These are phyloP conservation scores for Ramalina peruviana DNA, from an alignment of 495 filamentous ascomycete genomes.

Conservation along the genomic window DNA sequence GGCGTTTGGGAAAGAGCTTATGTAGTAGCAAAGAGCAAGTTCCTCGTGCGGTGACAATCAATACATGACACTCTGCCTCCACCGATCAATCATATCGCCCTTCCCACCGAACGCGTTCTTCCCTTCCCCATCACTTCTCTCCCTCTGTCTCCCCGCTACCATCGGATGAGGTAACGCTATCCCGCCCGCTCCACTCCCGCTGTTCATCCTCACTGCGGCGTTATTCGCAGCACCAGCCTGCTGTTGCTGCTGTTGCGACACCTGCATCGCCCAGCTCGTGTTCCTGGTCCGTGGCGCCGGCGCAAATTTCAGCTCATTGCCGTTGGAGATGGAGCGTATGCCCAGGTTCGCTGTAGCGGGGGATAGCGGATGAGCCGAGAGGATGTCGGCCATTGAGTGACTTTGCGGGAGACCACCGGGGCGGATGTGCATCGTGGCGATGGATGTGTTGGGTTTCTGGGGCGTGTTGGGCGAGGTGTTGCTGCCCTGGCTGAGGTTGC, in stretches of 20 bases:
- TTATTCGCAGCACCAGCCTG: conserved; percentile 15
- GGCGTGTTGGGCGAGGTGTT: conserved; percentile 19
- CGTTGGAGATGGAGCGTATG: conserved; percentile 5
- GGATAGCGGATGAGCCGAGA: conserved; percentile 37
- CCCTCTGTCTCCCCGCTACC: not conserved
- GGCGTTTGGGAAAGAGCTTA: no score
- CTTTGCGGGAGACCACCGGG: conserved; percentile 9
- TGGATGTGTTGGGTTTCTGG: conserved; percentile 16
- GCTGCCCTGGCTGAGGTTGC: conserved; percentile 19
- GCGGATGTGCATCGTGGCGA: not conserved
- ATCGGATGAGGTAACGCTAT: not conserved
- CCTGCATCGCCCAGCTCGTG: conserved; percentile 14
- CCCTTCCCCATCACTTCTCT: conserved; percentile 22
- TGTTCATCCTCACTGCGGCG: not conserved
- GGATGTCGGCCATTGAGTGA: conserved; percentile 58
- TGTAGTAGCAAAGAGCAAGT: no score
- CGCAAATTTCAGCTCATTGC: conserved; percentile 9
- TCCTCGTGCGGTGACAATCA: conserved; percentile 9
- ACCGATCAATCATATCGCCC: conserved; percentile 73
- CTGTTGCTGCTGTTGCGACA: conserved; percentile 6
- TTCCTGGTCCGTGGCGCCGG: conserved; percentile 11
- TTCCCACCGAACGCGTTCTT: conserved; percentile 29
- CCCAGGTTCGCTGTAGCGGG: conserved; percentile 14
- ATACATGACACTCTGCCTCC: conserved; percentile 69
- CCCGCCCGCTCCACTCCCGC: not conserved